A percentile compares a stretch with the other conserved stretches of the same genome.
Evolutionary conservation across 2,329 filamentous ascomycete genomes (phyloP).

Genomic region (Fusarium duplospermum): DNA sequence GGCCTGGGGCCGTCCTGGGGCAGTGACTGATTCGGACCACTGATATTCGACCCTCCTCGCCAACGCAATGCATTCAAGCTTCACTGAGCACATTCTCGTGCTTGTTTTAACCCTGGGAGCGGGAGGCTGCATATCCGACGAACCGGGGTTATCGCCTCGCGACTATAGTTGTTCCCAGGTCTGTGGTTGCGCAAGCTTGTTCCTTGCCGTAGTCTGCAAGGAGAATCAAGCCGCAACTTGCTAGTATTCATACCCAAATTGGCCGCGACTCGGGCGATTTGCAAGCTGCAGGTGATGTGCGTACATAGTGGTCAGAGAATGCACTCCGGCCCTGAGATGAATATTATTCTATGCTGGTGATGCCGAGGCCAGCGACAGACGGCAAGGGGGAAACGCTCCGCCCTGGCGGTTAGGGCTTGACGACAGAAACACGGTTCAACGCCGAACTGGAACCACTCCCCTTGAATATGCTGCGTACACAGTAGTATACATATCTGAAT

Average conservation of each 20-base stretch:
- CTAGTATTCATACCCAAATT: neutral
- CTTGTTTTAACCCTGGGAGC: conserved; percentile 12
- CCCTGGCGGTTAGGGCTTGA: conserved; percentile 3
- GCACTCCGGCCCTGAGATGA: neutral
- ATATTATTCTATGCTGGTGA: neutral
- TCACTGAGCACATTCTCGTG: conserved; percentile 9
- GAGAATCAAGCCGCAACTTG: conserved; percentile 14
- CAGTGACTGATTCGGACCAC: conserved; percentile 15
- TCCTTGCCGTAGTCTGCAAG: conserved; percentile 31
- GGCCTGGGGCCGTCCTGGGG: neutral
- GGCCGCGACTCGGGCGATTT: neutral
- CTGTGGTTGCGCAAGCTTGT: conserved; percentile 31
- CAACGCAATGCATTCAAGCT: neutral
- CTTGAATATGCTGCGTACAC: neutral
- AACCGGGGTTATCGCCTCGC: conserved; percentile 26
- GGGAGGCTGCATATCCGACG: conserved; percentile 41
- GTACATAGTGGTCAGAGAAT: neutral
- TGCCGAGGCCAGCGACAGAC: neutral
- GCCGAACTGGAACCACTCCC: conserved; percentile 46
- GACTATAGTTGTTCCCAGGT: conserved; percentile 26
- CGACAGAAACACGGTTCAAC: conserved; percentile 24
- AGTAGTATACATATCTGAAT: conserved; percentile 15
- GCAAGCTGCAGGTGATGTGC: neutral
- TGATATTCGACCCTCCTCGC: conserved; percentile 1
- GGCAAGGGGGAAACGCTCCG: neutral